Percentiles rank a stretch among this genome's conserved stretches.
These are phyloP conservation scores for Clonostachys byssicola DNA, from an alignment of 2,329 filamentous ascomycete species.

Conservation along the genomic window DNA sequence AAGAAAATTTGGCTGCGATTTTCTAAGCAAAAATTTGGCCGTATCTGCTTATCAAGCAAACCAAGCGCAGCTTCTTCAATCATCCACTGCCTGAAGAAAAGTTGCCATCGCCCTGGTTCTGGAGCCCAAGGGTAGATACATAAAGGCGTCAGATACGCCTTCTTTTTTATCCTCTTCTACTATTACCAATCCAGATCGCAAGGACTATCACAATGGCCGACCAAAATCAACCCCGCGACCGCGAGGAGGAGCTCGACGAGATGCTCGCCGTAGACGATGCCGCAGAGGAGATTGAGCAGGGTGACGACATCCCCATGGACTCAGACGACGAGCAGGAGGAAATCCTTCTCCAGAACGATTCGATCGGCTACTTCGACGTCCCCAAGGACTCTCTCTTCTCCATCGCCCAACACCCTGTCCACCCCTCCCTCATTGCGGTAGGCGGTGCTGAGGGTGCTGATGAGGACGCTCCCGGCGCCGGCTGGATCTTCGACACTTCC, in stretches of 20 bases:
- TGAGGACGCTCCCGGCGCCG: constrained; percentile 66
- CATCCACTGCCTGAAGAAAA: too few relatives aligned
- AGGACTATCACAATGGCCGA: constrained; percentile 8
- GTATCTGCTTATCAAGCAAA: constrained; percentile 6
- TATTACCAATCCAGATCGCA: too few relatives aligned
- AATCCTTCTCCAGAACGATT: constrained; percentile 85
- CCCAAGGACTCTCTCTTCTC: constrained; percentile 92
- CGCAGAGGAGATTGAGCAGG: constrained; percentile 64
- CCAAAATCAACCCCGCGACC: constrained; percentile 3
- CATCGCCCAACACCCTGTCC: constrained; percentile 85
- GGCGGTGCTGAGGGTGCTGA: constrained; percentile 66
- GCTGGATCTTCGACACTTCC: constrained; percentile 77
- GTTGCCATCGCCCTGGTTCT: too few relatives aligned
- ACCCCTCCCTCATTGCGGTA: constrained; percentile 76
- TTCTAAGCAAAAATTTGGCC: neutral
- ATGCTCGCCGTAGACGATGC: constrained; percentile 76
- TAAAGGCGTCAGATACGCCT: too few relatives aligned
- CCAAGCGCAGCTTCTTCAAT: neutral
- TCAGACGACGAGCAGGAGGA: constrained; percentile 67
- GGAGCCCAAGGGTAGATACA: too few relatives aligned
- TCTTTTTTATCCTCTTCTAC: too few relatives aligned
- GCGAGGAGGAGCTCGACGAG: constrained; percentile 43
- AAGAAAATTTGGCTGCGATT: constrained; percentile 3
- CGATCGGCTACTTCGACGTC: constrained; percentile 82
- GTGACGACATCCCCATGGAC: constrained; percentile 76